A percentile compares a stretch with the other conserved stretches of the same genome.
These are phyloP conservation scores for Fusarium tuaranense DNA, from an alignment of 2,329 filamentous ascomycete species.

Conservation along the genomic window DNA sequence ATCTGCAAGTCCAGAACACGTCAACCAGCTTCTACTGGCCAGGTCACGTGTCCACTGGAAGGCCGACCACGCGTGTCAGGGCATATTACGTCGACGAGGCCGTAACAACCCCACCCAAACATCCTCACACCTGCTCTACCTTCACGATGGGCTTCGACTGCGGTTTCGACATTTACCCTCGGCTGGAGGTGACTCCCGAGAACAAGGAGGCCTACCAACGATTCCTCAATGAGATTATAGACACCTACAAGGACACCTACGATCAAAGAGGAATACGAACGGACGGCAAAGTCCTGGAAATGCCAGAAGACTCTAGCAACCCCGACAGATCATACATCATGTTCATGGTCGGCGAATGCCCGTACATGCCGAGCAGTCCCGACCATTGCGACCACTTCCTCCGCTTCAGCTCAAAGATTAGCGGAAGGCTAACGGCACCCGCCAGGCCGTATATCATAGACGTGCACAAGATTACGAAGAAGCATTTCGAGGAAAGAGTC, in stretches of 20 bases:
- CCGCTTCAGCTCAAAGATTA: constrained; percentile 5
- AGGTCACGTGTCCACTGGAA: neutral
- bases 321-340: neutral
- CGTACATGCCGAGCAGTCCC: neutral
- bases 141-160: constrained; percentile 1
- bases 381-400: constrained; percentile 10
- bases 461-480: neutral
- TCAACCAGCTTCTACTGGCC: neutral
- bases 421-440: neutral
- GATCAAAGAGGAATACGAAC: neutral
- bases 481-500: neutral
- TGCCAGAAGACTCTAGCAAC: neutral
- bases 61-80: neutral
- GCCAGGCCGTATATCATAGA: neutral
- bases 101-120: neutral
- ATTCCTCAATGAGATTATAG: neutral
- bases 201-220: neutral
- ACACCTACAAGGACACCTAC: neutral
- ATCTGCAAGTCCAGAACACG: too few relatives aligned
- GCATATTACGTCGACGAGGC: neutral
- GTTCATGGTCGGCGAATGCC: neutral
- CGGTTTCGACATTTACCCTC: constrained; percentile 22
- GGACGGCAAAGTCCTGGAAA: neutral
- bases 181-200: neutral
- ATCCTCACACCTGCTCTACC: neutral